Conservation (phyloP, 345 rosid genomes). For the Sisymbrium altissimum region DNA sequence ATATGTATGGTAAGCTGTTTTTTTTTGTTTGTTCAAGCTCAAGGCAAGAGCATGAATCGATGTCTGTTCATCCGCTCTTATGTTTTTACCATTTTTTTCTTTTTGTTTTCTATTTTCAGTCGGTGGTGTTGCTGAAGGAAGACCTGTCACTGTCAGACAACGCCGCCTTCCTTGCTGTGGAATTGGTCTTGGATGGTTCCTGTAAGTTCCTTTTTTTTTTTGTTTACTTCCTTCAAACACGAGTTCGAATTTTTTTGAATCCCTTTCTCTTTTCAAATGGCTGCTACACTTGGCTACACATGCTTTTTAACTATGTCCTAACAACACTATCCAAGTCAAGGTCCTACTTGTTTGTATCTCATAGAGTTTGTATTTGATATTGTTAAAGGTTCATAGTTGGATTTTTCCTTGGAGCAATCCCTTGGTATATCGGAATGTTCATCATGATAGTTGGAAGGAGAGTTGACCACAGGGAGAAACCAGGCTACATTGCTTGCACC, state of each 20-base stretch:
- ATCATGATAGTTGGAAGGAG: conserved; percentile 62
- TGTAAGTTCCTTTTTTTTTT: conserved; percentile 48
- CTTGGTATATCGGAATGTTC: conserved; percentile 77
- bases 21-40: neutral
- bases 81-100: neutral
- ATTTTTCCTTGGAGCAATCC: conserved; percentile 81
- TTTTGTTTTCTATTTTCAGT: conserved; percentile 39
- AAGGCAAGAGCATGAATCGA: conserved; percentile 1
- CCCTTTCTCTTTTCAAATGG: neutral
- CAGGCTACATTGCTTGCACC: conserved; percentile 88
- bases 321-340: neutral
- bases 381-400: conserved; percentile 72
- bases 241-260: neutral
- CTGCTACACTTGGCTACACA: neutral
- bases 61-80: neutral
- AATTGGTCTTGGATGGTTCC: conserved; percentile 78
- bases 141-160: conserved; percentile 66
- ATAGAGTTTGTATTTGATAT: neutral
- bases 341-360: neutral
- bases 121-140: conserved; percentile 83
- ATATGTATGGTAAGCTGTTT: neutral
- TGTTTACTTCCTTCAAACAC: neutral
- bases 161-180: conserved; percentile 90
- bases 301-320: neutral
- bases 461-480: conserved; percentile 78